These are phyloP conservation scores for Iberis amara DNA, from an alignment of 441 rosid genomes.

Conservation along the genomic window DNA sequence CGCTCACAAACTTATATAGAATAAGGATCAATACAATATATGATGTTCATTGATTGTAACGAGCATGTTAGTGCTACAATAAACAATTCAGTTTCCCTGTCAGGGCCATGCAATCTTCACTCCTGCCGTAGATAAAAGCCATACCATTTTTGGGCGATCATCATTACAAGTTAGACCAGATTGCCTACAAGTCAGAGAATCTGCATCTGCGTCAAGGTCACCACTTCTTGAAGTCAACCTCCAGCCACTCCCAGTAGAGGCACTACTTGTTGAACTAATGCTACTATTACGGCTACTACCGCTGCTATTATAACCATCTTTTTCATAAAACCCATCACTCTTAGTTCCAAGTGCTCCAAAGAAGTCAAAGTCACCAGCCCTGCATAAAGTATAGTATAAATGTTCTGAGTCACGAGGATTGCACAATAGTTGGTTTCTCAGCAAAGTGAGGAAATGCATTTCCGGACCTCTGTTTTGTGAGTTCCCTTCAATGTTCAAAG, in stretches of 20 bases:
- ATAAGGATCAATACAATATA: too few relatives aligned
- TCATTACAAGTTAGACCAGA: constrained; percentile 83
- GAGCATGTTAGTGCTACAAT: too few relatives aligned
- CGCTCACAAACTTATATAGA: too few relatives aligned
- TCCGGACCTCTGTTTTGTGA: constrained; percentile 4
- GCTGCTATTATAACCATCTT: constrained; percentile 72
- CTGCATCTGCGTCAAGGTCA: constrained; percentile 99
- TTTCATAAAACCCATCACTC: constrained; percentile 49
- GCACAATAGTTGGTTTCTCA: constrained; percentile 15
- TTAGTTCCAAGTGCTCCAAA: constrained; percentile 64
- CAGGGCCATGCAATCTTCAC: constrained; percentile 19
- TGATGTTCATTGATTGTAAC: too few relatives aligned
- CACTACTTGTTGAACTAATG: constrained; percentile 82
- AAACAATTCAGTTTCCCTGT: too few relatives aligned
- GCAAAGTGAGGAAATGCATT: constrained; percentile 8
- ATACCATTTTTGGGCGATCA: constrained; percentile 74
- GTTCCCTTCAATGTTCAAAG: constrained; percentile 13
- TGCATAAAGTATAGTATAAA: constrained; percentile 33
- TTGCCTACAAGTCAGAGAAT: constrained; percentile 85
- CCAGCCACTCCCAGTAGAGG: constrained; percentile 87
- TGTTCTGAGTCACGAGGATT: constrained; percentile 22
- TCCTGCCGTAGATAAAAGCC: constrained; percentile 26
- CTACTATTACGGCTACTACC: constrained; percentile 96
- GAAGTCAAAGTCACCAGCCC: constrained; percentile 70
- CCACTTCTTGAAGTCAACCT: constrained; percentile 63